phyloP scores from a whole-genome alignment of 768 basidiomycete species.

The Mycena floridula region DNA sequence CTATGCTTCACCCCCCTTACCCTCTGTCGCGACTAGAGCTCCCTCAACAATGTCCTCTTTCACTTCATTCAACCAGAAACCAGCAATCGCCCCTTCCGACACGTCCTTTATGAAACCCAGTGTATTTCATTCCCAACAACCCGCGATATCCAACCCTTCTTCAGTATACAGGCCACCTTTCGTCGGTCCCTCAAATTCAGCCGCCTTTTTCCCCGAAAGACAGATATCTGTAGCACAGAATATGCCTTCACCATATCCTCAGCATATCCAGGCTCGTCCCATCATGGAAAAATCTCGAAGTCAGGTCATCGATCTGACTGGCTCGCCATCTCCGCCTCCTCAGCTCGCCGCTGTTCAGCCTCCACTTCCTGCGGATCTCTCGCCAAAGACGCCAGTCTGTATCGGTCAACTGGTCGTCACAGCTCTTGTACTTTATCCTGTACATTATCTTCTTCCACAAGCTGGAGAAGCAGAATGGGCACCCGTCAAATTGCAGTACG shows the following conservation, averaged over 20 bases:
- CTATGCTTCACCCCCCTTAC: slow-evolving; percentile 13
- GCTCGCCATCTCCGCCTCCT: slow-evolving; percentile 42
- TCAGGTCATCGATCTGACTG: slow-evolving; percentile 73
- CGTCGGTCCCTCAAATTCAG: slow-evolving; percentile 35
- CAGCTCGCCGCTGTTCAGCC: slow-evolving; percentile 18
- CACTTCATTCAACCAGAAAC: slow-evolving; percentile 10
- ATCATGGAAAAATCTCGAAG: slow-evolving; percentile 22
- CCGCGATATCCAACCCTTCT: background rate
- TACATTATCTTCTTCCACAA: slow-evolving; percentile 53
- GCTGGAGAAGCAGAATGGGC: slow-evolving; percentile 60
- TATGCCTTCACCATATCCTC: slow-evolving; percentile 19
- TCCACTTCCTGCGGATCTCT: slow-evolving; percentile 48
- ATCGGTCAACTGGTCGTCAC: slow-evolving; percentile 82
- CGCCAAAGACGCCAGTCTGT: slow-evolving; percentile 81
- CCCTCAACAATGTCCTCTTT: slow-evolving; percentile 18
- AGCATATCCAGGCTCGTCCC: slow-evolving; percentile 19
- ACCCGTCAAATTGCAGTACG: slow-evolving; percentile 64
- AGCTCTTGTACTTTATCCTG: slow-evolving; percentile 81
- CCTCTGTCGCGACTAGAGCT: slow-evolving; percentile 5
- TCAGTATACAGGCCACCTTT: slow-evolving; percentile 44
- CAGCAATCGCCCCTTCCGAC: slow-evolving; percentile 11
- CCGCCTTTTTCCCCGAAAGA: slow-evolving; percentile 23
- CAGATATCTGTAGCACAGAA: slow-evolving; percentile 14
- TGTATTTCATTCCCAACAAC: slow-evolving; percentile 5
- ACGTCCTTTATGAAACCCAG: slow-evolving; percentile 13